Base-by-base conservation (phyloP, 371 early-diverging fungal species). In the Apophysomyces sp. region DNA sequence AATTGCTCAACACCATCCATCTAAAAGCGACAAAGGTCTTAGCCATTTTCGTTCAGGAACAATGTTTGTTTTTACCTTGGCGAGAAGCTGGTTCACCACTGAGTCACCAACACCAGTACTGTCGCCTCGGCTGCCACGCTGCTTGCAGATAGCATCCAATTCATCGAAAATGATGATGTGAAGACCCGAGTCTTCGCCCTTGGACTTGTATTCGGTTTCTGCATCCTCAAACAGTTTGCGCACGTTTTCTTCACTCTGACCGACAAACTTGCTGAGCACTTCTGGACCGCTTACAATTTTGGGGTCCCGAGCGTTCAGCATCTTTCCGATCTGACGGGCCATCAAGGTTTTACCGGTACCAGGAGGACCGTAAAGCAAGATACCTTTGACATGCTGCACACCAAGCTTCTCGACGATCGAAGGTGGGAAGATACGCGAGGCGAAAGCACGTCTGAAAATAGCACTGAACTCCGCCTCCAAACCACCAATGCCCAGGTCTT, bases 121-220 rank as follows among this genome's bases (percentile, higher is more conserved):
- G 66, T 94, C 94, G 69, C 92, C 92, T 59, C 89, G 93, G 44
- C 90, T 86, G 39, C 99, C 99, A 85, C 99, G 94, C 68, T 97
- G 98, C 71, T 97, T 98, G 84, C 99, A 99, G 58, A 99, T 99
- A 16, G 99, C 99, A 81, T 99, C 99, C 75, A 99, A 87, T 82
- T 99, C 99, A 77, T 99, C 99, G 79, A 99, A 99, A 56, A 99
- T 99, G 68, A 99, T 98, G 61, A 99, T 99, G 70, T 99, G 99
- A 52, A 99, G 82, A 26, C 87, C 84, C 54, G 93, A 92, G 34
- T 97, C 94, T 54, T 98, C 99, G 32, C 97, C 98, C 68, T 94
- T 93, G 61, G 86, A 86, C 72, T 94, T 94, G 82, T 97, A 99
- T 82, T 95, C 98, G 57, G 85, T 87, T 72, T 99, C 99, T 8